phyloP scores from a whole-genome alignment of 371 early-diverging fungal genomes.

The Mucor irregularis region DNA sequence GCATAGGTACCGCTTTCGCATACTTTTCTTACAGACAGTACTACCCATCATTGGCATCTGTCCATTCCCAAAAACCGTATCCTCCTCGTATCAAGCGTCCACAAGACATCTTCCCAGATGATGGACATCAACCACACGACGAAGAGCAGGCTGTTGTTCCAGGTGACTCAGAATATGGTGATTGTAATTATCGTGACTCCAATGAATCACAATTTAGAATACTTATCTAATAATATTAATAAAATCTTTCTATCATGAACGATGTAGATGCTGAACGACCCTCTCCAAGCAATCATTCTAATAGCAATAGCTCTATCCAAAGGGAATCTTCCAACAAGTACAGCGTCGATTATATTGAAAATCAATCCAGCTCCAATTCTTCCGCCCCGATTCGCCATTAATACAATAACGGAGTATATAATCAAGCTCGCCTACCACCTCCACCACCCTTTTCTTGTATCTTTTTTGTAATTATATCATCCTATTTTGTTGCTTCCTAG shows the following conservation, averaged over 20 bases:
- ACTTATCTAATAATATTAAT: no score
- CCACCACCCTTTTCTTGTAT: background rate
- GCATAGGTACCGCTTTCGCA: slow-evolving; percentile 55
- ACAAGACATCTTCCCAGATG: slow-evolving; percentile 17
- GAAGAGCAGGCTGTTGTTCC: slow-evolving; percentile 7
- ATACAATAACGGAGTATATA: background rate
- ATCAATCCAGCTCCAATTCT: background rate
- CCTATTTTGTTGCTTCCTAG: no score
- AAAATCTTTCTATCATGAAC: background rate
- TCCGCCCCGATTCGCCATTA: background rate
- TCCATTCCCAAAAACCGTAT: slow-evolving; percentile 18
- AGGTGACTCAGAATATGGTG: slow-evolving; percentile 3
- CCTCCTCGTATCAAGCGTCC: slow-evolving; percentile 16
- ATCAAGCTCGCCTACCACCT: background rate
- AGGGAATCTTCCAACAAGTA: background rate
- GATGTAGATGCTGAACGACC: slow-evolving; percentile 1
- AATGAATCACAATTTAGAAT: background rate
- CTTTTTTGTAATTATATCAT: background rate
- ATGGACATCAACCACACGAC: slow-evolving; percentile 8
- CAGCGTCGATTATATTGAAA: background rate
- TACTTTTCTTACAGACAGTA: slow-evolving; percentile 73
- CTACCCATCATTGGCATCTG: slow-evolving; percentile 49
- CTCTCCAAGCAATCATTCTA: background rate
- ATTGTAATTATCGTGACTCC: background rate
- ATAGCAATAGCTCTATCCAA: background rate